Conservation (phyloP, 1,284 basidiomycete genomes). For the Sporisorium graminicola region DNA sequence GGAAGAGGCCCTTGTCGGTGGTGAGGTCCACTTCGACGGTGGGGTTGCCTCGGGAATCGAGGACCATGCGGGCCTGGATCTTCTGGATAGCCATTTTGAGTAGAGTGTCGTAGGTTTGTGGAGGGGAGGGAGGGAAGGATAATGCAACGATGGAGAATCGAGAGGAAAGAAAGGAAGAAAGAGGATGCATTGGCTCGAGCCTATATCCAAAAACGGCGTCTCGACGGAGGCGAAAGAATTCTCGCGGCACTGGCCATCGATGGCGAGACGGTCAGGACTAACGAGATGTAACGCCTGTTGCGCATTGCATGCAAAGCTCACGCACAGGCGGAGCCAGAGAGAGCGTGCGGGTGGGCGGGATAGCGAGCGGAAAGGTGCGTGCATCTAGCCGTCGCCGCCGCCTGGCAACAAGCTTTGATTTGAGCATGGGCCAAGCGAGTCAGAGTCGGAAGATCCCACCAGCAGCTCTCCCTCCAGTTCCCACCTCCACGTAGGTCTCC, state of each 20-base stretch:
- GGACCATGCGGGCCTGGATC: conserved; percentile 62
- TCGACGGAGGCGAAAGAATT: not conserved
- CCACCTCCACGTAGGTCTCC: not conserved
- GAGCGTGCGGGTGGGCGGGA: not conserved
- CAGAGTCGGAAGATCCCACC: not conserved
- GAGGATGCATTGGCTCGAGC: not conserved
- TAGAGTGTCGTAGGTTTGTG: conserved; percentile 4
- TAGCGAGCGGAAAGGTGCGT: conserved; percentile 24
- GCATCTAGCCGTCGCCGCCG: not conserved
- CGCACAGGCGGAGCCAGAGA: too few relatives aligned
- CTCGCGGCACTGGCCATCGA: conserved; percentile 4
- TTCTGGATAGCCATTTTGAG: conserved; percentile 63
- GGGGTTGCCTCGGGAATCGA: conserved; percentile 70
- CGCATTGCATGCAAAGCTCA: not conserved
- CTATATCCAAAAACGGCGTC: conserved; percentile 21
- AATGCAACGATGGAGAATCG: conserved; percentile 21
- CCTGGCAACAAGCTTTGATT: not conserved
- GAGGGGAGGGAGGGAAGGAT: conserved; percentile 1
- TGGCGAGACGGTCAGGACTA: conserved; percentile 2
- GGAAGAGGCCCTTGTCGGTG: conserved; percentile 80
- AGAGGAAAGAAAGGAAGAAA: conserved; percentile 6
- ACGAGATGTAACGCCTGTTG: conserved; percentile 12
- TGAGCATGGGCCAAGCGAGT: conserved; percentile 18
- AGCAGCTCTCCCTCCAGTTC: not conserved
- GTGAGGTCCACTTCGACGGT: conserved; percentile 69